Evolutionary conservation across 106 monocot species (phyloP), one percentile per base, ranked within the genome.

Genomic region (Xerophyta viscosa): DNA sequence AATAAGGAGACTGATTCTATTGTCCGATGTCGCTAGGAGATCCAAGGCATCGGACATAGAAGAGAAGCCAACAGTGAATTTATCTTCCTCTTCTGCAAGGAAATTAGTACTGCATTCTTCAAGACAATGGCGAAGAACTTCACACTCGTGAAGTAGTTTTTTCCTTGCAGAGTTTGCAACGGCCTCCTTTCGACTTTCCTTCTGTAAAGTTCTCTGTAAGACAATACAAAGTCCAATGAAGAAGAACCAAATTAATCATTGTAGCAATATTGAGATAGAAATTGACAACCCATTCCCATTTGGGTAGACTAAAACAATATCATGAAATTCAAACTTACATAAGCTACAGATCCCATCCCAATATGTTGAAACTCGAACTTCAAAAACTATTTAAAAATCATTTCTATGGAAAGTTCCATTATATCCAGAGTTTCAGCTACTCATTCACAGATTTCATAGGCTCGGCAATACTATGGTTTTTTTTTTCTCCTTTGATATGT

Each of bases 1-100:
- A 63, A 88, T 71, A 13, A 93, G 88, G 33, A 84, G 62, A 30
- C 81, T 71, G 42, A 88, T 88, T 54, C 93, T 67, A 63, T 77
- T 87, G 60, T 93, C 93, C 7, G 93, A 93, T 52, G 93, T 88
- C 42, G 56, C 46, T 31, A 93, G 48, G 19, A 80, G 74, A 66
- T 72, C 83, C 24, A 93, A 60, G 46, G 71, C 66, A 75, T 88
- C 93, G 31, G 68, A 50, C 27, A 88, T 14, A 30, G 77, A 80
- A 29, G 66, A 64, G 17, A 57, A 30, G 50, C 56, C 37, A 27
- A 69, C 54, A 45, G 31, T 59, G 20, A 93, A 69, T 31, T 57
- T 68, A 36, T 80, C 75, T 65, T 87, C 76, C 20, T 74, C 79
- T 67, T 77, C 75, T 25, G 49, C 17, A 57, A 81, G 75, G 68